Percentiles rank a stretch among this genome's conserved stretches.
Conservation (phyloP, 2,329 filamentous ascomycete species). For the Polytolypa hystricis region DNA sequence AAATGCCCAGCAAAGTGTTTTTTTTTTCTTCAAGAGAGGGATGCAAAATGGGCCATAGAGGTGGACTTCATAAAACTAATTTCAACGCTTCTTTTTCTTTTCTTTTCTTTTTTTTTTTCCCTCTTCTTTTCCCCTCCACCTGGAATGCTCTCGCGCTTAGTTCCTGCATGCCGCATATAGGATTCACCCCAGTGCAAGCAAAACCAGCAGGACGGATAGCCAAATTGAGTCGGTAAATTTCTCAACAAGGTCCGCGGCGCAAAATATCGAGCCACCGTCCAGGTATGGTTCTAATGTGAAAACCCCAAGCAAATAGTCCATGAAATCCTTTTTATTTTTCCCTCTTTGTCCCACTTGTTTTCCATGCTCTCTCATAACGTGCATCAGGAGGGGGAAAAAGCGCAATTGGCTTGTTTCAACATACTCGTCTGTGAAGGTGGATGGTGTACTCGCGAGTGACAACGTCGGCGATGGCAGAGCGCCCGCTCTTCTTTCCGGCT, state of each 20-base stretch:
- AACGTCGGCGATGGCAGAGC: constrained; percentile 97
- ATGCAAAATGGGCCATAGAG: constrained; percentile 43
- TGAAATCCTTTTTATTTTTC: constrained; percentile 3
- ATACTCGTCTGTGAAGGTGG: constrained; percentile 98
- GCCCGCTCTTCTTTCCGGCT: constrained; percentile 59
- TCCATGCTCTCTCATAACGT: no score
- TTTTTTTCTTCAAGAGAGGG: constrained; percentile 10
- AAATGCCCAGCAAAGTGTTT: constrained; percentile 26
- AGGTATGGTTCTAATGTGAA: neutral
- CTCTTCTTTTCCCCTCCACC: constrained; percentile 6
- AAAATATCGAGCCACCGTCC: no score
- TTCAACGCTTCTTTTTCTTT: constrained; percentile 28
- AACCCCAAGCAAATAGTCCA: neutral
- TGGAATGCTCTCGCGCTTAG: no score
- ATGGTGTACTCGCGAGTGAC: constrained; percentile 99
- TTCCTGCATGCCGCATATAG: no score
- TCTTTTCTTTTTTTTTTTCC: constrained; percentile 5
- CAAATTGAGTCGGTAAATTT: no score
- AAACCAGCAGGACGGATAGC: no score
- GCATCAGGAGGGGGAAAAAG: no score
- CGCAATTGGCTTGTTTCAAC: constrained; percentile 34
- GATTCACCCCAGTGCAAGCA: no score
- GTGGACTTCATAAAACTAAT: constrained; percentile 64
- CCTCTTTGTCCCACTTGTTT: constrained; percentile 6
- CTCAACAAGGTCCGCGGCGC: no score